Evolutionary conservation across 108 stramenopile genomes (phyloP).

Genomic region (Schizochytrium sp.): DNA sequence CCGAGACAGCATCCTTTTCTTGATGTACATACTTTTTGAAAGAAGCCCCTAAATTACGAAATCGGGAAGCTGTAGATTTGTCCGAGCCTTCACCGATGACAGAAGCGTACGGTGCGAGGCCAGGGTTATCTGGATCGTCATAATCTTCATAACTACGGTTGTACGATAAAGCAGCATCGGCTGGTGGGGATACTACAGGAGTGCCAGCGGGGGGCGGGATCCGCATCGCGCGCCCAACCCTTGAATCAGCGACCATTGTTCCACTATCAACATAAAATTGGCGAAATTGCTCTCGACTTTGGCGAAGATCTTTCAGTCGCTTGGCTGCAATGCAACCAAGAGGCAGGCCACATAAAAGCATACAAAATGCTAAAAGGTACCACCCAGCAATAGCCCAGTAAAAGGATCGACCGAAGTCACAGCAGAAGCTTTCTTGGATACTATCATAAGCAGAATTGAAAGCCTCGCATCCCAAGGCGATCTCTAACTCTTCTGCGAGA

Average conservation of each 20-base stretch:
- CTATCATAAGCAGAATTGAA: not conserved
- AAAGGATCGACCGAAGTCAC: slow-evolving; percentile 12
- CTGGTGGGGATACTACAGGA: too few species aligned
- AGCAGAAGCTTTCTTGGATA: slow-evolving; percentile 44
- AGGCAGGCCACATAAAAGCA: slow-evolving; percentile 29
- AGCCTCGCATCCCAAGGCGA: not conserved
- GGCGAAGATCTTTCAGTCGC: not conserved
- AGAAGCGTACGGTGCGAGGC: too few species aligned
- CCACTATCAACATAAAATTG: not conserved
- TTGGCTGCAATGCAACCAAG: slow-evolving; percentile 27
- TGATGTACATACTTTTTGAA: too few species aligned
- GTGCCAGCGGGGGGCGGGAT: not conserved
- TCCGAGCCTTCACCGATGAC: too few species aligned
- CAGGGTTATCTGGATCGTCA: too few species aligned
- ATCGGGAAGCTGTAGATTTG: too few species aligned
- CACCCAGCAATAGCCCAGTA: slow-evolving; percentile 53
- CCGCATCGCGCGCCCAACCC: not conserved
- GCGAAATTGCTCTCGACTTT: not conserved
- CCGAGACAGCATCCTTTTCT: too few species aligned
- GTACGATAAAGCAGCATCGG: too few species aligned
- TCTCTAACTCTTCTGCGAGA: not conserved
- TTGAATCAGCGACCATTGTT: not conserved
- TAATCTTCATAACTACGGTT: too few species aligned
- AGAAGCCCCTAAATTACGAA: too few species aligned
- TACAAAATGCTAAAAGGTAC: slow-evolving; percentile 49